Evolutionary conservation across 208 protist genomes (phyloP).

Genomic region (Acanthamoeba lugdunensis): DNA sequence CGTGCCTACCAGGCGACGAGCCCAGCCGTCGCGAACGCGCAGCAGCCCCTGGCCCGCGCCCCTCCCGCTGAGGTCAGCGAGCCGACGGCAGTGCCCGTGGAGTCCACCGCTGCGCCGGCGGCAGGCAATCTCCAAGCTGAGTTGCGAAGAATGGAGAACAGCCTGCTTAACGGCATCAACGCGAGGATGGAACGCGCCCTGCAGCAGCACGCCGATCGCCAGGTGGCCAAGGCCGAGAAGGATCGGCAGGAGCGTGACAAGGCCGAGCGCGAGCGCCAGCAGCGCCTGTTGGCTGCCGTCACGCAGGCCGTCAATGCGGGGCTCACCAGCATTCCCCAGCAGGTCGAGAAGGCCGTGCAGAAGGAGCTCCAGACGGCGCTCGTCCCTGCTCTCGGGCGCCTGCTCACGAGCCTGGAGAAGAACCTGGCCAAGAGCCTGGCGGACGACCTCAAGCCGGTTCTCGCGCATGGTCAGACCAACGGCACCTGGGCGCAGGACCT

Average conservation of each 20-base stretch:
- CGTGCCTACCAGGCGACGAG: background rate
- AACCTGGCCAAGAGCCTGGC: slow-evolving; percentile 42
- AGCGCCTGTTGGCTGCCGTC: slow-evolving; percentile 50
- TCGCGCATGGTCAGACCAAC: background rate
- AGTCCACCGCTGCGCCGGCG: background rate
- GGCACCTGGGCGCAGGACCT: background rate
- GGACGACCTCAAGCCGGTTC: slow-evolving; percentile 40
- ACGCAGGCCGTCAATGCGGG: slow-evolving; percentile 16
- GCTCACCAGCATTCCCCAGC: background rate
- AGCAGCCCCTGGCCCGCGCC: background rate
- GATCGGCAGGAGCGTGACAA: slow-evolving; percentile 46
- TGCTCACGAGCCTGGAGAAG: slow-evolving; percentile 36
- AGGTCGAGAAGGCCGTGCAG: slow-evolving; percentile 53
- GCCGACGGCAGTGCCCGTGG: background rate
- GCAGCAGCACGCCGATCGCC: slow-evolving; percentile 44
- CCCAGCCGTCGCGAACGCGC: background rate
- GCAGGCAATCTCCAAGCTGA: slow-evolving; percentile 3
- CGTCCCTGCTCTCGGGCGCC: slow-evolving; percentile 5
- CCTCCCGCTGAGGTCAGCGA: background rate
- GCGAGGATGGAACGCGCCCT: slow-evolving; percentile 18
- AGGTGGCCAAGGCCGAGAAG: slow-evolving; percentile 58
- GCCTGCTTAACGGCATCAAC: background rate
- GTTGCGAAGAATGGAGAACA: background rate
- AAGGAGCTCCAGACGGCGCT: slow-evolving; percentile 43
- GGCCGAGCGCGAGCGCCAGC: slow-evolving; percentile 31